Evolutionary conservation across 2,329 filamentous ascomycete genomes (phyloP), one percentile per base, ranked within the genome.

Genomic region (Sporothrix phasma): DNA sequence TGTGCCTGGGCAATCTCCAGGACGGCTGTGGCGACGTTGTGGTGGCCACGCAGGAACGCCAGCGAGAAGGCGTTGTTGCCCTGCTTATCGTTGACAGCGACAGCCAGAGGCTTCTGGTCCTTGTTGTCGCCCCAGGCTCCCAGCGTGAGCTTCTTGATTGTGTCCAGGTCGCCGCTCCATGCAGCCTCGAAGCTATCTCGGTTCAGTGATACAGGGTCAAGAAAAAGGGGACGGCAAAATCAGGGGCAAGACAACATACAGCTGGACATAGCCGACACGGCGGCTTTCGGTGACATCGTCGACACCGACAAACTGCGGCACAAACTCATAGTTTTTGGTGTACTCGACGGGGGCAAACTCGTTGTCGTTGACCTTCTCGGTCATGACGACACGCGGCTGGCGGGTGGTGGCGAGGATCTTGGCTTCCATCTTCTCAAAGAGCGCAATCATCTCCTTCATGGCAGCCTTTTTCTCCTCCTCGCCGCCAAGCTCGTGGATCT

Each of bases 1-100:
- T 94, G 90, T 2, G 83, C 84, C 51, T 84, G 79, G 0, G 83
- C 80, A 67, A 94, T 91, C 65, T 88, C 85, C 7, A 94, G 76
- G 29, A 94, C 83, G 1, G 80, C 81, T 65, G 77, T 81, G 0
- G 89, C 88, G 13, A 87, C 76, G 0, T 84, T 79, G 51, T 81
- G 73, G 69, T 93, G 86, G 0, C 87, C 87, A 29, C 82, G 82
- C 4, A 88, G 71, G 54, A 89, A 81, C 0, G 89, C 87, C 59
- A 94, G 76, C 0, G 83, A 84, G 70, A 93, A 90, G 0, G 88
- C 86, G 13, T 73, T 83, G 65, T 86, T 80, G 1, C 70, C 66
- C 3, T 73, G 69, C 0, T 69, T 65, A 69, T 91, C 88, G 1
- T 66, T 69, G 1, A 86, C 81, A 0, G 87, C 81, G 63, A 91